Evolutionary conservation across 2,329 filamentous ascomycete species (phyloP).

Genomic region (Diaporthe sp.): DNA sequence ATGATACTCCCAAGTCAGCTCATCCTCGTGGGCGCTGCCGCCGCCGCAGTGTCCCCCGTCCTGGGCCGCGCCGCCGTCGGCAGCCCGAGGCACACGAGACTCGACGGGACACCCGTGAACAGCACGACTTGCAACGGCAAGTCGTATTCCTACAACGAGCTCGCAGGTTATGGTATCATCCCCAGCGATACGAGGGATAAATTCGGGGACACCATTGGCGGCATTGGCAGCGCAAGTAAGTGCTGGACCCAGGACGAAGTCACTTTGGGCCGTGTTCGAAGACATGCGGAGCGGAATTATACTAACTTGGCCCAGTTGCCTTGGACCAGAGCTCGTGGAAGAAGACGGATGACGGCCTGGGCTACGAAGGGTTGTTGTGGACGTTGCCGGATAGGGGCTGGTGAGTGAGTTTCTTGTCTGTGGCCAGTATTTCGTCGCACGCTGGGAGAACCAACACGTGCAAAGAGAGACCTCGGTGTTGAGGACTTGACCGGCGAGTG

Average conservation of each 20-base stretch:
- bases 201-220: conserved; percentile 77
- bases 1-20: neutral
- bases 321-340: conserved; percentile 61
- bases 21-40: neutral
- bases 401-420: conserved; percentile 48
- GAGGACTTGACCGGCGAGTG: neutral
- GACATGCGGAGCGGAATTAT: neutral
- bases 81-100: neutral
- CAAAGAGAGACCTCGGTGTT: neutral
- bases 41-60: neutral
- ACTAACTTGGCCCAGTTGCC: neutral
- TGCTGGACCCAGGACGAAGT: neutral
- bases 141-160: conserved; percentile 74
- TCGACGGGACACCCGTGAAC: conserved; percentile 42
- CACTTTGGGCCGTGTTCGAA: neutral
- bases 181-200: conserved; percentile 72
- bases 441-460: no score
- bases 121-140: conserved; percentile 68
- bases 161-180: conserved; percentile 77
- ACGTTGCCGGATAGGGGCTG: conserved; percentile 78
- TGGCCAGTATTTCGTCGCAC: neutral
- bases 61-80: neutral
- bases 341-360: conserved; percentile 57
- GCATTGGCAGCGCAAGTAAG: conserved; percentile 61
- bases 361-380: conserved; percentile 74